Conservation (phyloP, 306 rosid species). For the Lithocarpus polystachyus region DNA sequence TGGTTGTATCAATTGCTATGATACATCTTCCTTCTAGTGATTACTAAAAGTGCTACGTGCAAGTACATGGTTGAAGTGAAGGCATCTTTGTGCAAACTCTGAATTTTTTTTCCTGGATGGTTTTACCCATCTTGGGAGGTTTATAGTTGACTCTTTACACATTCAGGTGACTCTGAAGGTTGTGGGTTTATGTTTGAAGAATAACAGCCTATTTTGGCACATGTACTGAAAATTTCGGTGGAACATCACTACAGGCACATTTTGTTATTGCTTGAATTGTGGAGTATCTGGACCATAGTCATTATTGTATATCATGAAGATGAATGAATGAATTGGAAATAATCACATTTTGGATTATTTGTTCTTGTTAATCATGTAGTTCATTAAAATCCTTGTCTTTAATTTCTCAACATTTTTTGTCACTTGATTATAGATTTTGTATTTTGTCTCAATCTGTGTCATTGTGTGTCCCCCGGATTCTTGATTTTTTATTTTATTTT, state of each 20-base stretch:
- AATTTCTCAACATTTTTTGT: not conserved
- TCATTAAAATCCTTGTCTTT: not conserved
- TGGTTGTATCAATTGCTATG: not conserved
- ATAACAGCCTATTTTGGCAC: not conserved
- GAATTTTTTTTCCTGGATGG: not conserved
- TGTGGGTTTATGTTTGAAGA: not conserved
- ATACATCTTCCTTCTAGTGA: not conserved
- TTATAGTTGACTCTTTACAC: not conserved
- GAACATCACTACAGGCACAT: not conserved
- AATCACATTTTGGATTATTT: not conserved
- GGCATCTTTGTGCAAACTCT: not conserved
- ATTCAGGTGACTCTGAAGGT: not conserved
- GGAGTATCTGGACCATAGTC: not conserved
- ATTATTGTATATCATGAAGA: not conserved
- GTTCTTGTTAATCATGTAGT: not conserved
- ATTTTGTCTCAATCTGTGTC: not conserved
- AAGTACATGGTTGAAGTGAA: no score
- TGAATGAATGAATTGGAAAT: not conserved
- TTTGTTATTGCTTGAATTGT: not conserved
- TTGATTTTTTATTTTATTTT: not conserved
- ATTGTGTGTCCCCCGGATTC: not conserved
- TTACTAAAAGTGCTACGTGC: not conserved
- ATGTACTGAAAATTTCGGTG: not conserved
- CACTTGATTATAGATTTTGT: not conserved
- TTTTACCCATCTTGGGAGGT: not conserved